Percentiles rank a stretch among this genome's conserved stretches.
phyloP scores from a whole-genome alignment of 2,329 filamentous ascomycete genomes.

The Aureobasidium sp. region DNA sequence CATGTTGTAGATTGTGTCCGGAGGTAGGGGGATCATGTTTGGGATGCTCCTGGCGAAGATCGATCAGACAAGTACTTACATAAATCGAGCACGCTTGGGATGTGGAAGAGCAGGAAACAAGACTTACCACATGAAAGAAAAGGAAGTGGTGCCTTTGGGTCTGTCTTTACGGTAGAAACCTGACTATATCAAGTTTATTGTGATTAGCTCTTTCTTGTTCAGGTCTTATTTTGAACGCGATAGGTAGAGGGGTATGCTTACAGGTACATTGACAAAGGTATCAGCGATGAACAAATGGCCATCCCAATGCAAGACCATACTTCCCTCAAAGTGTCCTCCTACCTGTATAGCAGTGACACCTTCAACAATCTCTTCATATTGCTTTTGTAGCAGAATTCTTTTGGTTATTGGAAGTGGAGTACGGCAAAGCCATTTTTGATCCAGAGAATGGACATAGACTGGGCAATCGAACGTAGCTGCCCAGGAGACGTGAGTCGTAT shows the following conservation, averaged over 20 bases:
- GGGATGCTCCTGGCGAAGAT: conserved; percentile 53
- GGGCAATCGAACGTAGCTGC: conserved; percentile 60
- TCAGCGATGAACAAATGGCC: conserved; percentile 66
- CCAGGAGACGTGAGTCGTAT: conserved; percentile 70
- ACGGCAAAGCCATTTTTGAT: conserved; percentile 57
- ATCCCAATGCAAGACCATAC: conserved; percentile 58
- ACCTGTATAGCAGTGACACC: conserved; percentile 60
- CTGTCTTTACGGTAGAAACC: conserved; percentile 35
- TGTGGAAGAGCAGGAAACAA: not conserved
- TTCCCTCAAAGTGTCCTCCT: conserved; percentile 75
- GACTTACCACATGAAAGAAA: conserved; percentile 56
- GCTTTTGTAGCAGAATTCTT: conserved; percentile 38
- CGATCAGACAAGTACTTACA: too few species aligned
- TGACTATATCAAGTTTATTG: conserved; percentile 13
- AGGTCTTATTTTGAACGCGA: not conserved
- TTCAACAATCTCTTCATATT: conserved; percentile 30
- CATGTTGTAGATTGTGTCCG: conserved; percentile 58
- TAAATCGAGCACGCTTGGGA: too few species aligned
- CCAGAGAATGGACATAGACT: conserved; percentile 61
- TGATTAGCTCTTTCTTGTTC: not conserved
- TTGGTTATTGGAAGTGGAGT: conserved; percentile 35
- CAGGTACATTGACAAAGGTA: conserved; percentile 64
- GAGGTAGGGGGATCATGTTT: conserved; percentile 64
- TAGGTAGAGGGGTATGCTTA: conserved; percentile 22
- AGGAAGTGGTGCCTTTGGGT: conserved; percentile 44